Base-by-base conservation (phyloP, 192 early-diverging fungal genomes). In the Chytriomyces confervae region DNA sequence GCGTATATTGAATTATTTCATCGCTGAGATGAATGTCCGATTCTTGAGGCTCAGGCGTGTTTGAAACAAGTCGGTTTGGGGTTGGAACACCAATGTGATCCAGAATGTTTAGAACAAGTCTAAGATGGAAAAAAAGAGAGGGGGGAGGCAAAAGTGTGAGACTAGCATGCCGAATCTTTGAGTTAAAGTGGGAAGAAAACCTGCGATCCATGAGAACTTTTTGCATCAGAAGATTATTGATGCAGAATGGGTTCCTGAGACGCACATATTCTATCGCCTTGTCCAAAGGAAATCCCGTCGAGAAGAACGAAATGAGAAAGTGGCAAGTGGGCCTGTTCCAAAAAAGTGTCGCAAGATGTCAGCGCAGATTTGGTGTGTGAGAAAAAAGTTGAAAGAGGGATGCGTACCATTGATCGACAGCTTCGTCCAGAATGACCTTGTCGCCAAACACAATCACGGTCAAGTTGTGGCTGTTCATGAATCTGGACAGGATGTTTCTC, bases 231-330 rank as follows among this genome's bases (percentile, higher is more conserved):
- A 99, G 87, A 75, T 96, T 93, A 87, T 99, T 99, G 20, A 99
- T 91, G 78, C 92, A 93, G 73, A 93, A 96, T 44, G 96, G 96
- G 13, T 89, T 85, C 50, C 94, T 88, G 57, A 95, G 86, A 49
- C 92, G 85, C 16, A 93, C 91, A 76, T 99, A 99, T 65, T 92
- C 84, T 57, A 96, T 93, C 0, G 97, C 96, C 85, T 99, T 99
- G 46, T 92, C 88, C 16, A 99, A 84, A 6, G 97, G 97, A 76
- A 99, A 99, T 8, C 95, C 96, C 24, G 69, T 84, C 4, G 96
- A 97, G 84, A 97, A 99, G 86, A 99, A 99, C 13, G 95, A 94
- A 36, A 99, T 95, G 66, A 99, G 89, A 81, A 97, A 96, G 83
- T 99, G 95, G 85, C 96, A 97, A 1, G 85, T 82, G 6, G 97